Base-by-base conservation (phyloP, 305 asterid species). In the Rubia peregrina region DNA sequence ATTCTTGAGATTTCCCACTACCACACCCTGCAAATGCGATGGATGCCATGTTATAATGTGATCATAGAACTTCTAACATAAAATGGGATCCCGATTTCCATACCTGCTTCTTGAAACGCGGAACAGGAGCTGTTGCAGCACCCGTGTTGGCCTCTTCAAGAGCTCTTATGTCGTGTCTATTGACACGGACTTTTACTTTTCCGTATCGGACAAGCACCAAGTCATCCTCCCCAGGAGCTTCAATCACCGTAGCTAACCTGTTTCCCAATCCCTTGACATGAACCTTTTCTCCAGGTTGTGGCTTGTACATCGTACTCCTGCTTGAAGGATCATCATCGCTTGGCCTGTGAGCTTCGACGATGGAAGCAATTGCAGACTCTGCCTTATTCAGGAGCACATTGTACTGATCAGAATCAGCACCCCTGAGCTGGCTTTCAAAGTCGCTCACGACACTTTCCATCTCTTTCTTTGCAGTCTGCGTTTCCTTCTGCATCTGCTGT, bases 121-220 rank as follows among this genome's bases (percentile, higher is more conserved):
- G 77, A 61, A 70, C 75, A 74, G 86, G 69, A 62, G 82, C 70
- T 43, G 56, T 71, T 55, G 82, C 74, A 72, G 66, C 79, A 71
- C 73, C 73, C 55, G 65, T 73, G 61, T 79, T 83, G 49, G 26
- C 55, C 46, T 73, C 53, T 68, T 79, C 71, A 33, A 76, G 76
- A 77, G 93, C 51, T 72, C 75, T 83, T 75, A 94, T 67, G 65
- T 80, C 80, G 81, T 72, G 78, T 65, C 68, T 49, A 55, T 79
- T 69, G 59, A 85, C 84, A 3, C 96, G 93, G 72, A 82, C 85
- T 75, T 83, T 83, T 69, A 94, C 82, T 82, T 88, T 94, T 65
- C 99, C 99, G 73, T 84, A 89, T 75, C 85, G 96, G 73, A 94
- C 92, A 73, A 94, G 89, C 77, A 87, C 83, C 63, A 86, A 83